These are phyloP conservation scores for Rosa rugosa DNA, from an alignment of 306 rosid species.

Conservation along the genomic window DNA sequence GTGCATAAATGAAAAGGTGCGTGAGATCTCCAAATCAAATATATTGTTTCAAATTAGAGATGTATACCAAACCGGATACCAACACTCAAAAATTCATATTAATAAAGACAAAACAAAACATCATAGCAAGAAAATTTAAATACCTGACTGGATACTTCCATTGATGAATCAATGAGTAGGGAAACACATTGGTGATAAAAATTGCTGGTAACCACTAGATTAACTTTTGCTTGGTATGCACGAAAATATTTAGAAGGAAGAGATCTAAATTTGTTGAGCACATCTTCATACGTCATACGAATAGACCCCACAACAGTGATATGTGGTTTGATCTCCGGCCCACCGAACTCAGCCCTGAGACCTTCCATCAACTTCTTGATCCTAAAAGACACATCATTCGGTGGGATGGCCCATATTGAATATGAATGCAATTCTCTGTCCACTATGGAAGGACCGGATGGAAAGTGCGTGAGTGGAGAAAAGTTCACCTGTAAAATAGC, in stretches of 20 bases:
- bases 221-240: slow-evolving; percentile 49
- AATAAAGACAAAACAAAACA: background rate
- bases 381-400: slow-evolving; percentile 47
- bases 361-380: slow-evolving; percentile 47
- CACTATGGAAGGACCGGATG: background rate
- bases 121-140: background rate
- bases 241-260: slow-evolving; percentile 38
- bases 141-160: background rate
- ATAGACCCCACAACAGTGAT: slow-evolving; percentile 71
- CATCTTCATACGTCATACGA: slow-evolving; percentile 49
- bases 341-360: slow-evolving; percentile 65
- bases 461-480: background rate
- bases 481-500: background rate
- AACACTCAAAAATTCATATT: too few relatives aligned
- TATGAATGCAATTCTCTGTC: slow-evolving; percentile 31
- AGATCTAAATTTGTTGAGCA: slow-evolving; percentile 46
- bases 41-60: too few relatives aligned
- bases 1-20: too few relatives aligned
- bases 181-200: background rate
- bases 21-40: too few relatives aligned
- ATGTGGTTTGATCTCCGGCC: slow-evolving; percentile 79
- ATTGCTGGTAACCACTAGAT: slow-evolving; percentile 6
- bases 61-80: too few relatives aligned
- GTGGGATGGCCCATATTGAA: slow-evolving; percentile 87
- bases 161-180: background rate